phyloP scores from a whole-genome alignment of 257 asterid genomes.

The Lycium barbarum region DNA sequence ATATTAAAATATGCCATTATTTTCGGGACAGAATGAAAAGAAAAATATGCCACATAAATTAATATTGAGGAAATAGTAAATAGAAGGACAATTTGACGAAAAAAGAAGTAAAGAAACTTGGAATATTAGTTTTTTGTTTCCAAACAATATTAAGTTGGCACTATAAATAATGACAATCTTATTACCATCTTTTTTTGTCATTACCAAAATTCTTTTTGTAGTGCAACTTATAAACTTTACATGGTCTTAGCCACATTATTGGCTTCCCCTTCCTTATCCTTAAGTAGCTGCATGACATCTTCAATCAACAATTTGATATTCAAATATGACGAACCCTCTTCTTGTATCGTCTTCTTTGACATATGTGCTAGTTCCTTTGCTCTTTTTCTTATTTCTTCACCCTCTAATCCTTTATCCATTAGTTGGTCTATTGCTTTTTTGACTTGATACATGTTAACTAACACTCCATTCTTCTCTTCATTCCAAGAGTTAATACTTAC shows the following conservation, averaged over 20 bases:
- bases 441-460: slow-evolving; percentile 27
- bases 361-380: slow-evolving; percentile 40
- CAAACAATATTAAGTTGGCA: too few relatives aligned
- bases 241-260: neutral
- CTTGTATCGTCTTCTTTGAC: slow-evolving; percentile 35
- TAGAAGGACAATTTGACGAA: too few relatives aligned
- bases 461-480: slow-evolving; percentile 32
- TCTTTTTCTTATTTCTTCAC: slow-evolving; percentile 35
- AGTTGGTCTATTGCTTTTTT: slow-evolving; percentile 28
- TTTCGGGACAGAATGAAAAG: too few relatives aligned
- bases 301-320: slow-evolving; percentile 33
- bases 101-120: too few relatives aligned
- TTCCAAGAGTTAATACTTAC: slow-evolving; percentile 23
- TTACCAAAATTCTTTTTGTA: too few relatives aligned
- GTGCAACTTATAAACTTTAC: neutral
- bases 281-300: slow-evolving; percentile 26
- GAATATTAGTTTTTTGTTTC: too few relatives aligned
- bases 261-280: neutral
- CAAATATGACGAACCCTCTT: slow-evolving; percentile 43
- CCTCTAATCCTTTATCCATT: slow-evolving; percentile 48
- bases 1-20: too few relatives aligned
- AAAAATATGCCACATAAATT: too few relatives aligned
- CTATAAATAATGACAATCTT: too few relatives aligned
- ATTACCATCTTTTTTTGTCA: too few relatives aligned
- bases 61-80: too few relatives aligned